A percentile compares a stretch with the other conserved stretches of the same genome.
Conservation (phyloP, 371 early-diverging fungal species). For the Lichtheimia corymbifera region DNA sequence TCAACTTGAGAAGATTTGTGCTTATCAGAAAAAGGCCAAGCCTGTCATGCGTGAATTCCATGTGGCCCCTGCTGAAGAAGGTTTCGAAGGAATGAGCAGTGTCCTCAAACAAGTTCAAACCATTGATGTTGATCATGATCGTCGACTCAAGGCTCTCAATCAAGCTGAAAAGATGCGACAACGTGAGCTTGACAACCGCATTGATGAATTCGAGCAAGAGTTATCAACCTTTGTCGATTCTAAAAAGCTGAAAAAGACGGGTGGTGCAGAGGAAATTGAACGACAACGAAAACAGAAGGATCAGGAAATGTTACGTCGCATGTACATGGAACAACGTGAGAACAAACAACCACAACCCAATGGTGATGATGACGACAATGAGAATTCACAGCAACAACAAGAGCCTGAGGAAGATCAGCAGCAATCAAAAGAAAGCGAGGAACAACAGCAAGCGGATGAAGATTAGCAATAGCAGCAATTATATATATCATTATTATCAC, state of each 20-base stretch:
- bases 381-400: too few relatives aligned
- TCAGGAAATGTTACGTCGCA: conserved; percentile 52
- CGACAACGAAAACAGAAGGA: conserved; percentile 66
- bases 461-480: too few relatives aligned
- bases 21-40: conserved; percentile 50
- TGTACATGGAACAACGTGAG: conserved; percentile 14
- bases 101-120: conserved; percentile 70
- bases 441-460: too few relatives aligned
- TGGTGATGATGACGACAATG: too few relatives aligned
- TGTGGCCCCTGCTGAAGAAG: conserved; percentile 65
- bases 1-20: conserved; percentile 68
- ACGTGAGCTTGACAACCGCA: conserved; percentile 62
- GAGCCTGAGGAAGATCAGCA: too few relatives aligned
- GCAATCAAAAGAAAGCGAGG: too few relatives aligned
- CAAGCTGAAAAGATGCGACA: conserved; percentile 66
- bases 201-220: conserved; percentile 77
- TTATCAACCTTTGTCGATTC: conserved; percentile 64
- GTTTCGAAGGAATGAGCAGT: conserved; percentile 58
- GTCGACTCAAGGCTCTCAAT: conserved; percentile 68
- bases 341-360: too few relatives aligned
- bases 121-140: conserved; percentile 67
- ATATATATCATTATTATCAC: too few relatives aligned
- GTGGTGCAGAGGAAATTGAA: conserved; percentile 73
- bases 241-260: conserved; percentile 72
- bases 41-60: conserved; percentile 55